A percentile compares a stretch with the other conserved stretches of the same genome.
phyloP scores from a whole-genome alignment of 345 rosid genomes.

The Brassica rapa region DNA sequence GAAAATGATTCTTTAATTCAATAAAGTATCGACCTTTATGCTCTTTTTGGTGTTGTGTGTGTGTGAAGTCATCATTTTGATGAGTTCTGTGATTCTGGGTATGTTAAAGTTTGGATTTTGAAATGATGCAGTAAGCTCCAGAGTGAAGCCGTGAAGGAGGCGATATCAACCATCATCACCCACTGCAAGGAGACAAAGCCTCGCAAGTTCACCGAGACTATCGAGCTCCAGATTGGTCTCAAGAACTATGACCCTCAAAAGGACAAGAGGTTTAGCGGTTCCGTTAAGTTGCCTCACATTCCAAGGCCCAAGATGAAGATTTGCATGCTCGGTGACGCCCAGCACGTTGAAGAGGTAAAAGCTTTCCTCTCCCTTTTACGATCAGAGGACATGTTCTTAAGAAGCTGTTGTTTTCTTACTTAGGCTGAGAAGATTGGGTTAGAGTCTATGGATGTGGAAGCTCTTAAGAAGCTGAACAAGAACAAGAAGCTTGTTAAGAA shows the following conservation, averaged over 20 bases:
- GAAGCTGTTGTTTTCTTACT: not conserved
- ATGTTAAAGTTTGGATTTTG: not conserved
- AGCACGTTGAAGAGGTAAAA: constrained; percentile 84
- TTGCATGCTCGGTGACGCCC: constrained; percentile 98
- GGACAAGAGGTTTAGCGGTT: constrained; percentile 93
- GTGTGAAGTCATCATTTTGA: not conserved
- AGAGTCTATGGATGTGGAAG: constrained; percentile 77
- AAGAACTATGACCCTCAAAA: constrained; percentile 95
- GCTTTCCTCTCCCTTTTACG: not conserved
- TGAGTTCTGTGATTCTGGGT: not conserved
- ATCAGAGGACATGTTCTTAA: not conserved
- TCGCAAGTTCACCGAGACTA: constrained; percentile 80
- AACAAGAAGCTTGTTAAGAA: constrained; percentile 82
- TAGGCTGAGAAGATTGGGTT: constrained; percentile 75
- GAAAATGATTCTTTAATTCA: not conserved
- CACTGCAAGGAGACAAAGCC: constrained; percentile 60
- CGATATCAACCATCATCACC: constrained; percentile 55
- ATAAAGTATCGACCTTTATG: not conserved
- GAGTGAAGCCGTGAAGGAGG: constrained; percentile 85
- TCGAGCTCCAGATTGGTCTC: constrained; percentile 93
- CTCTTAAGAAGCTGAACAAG: constrained; percentile 71
- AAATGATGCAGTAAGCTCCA: constrained; percentile 75
- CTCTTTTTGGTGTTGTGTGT: not conserved
- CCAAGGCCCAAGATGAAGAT: constrained; percentile 95
- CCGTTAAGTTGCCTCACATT: constrained; percentile 88